Evolutionary conservation across 345 rosid genomes (phyloP), one percentile per base, ranked within the genome.

Genomic region (Sonneratia alba): DNA sequence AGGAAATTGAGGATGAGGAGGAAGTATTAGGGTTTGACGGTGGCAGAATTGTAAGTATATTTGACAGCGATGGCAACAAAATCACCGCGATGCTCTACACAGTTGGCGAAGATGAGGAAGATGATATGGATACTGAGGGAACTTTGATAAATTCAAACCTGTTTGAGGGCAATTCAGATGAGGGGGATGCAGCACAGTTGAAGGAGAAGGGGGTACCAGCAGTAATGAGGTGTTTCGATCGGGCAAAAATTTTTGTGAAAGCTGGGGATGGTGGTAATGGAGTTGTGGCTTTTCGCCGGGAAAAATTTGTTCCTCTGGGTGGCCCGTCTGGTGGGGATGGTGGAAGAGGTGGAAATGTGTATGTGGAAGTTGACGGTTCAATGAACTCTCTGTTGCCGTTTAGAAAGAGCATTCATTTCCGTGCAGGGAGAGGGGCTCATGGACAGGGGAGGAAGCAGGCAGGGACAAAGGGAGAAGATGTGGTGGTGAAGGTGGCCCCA

Each of bases 251-350:
- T 63, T 94, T 27, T 51, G 96, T 79, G 7, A 94, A 84, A 79
- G 91, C 97, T 0, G 98, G 98, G 55, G 87, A 90, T 63, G 97
- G 97, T 21, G 97, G 97, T 66, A 91, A 91, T 45, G 98, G 98
- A 13, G 95, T 90, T 15, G 88, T 88, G 75, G 98, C 96, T 12
- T 91, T 94, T 80, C 89, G 97, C 19, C 79, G 95, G 8, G 96
- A 94, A 75, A 94, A 90, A 74, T 91, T 79, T 32, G 93, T 91
- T 74, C 98, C 97, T 14, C 45, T 88, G 48, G 97, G 98, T 12
- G 98, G 96, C 3, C 98, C 97, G 2, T 94, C 97, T 0, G 98
- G 98, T 18, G 98, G 98, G 22, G 95, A 94, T 71, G 97, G 97
- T 68, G 96, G 97, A n/a, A 90, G 86, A 77, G 98, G 97, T 56